Conservation (phyloP, 345 rosid species). For the Salix koriyanagi region DNA sequence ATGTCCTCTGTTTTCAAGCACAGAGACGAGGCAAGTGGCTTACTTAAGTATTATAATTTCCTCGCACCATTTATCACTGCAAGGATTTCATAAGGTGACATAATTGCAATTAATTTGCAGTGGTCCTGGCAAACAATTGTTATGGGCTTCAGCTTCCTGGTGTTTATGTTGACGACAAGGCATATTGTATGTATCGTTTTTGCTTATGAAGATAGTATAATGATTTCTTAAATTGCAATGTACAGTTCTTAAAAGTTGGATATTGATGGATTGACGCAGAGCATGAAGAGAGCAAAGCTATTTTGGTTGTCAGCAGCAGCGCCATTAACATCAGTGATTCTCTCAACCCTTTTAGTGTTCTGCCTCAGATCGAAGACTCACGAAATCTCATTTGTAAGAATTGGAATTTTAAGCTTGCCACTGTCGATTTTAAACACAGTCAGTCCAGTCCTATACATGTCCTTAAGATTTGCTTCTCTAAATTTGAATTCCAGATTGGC, state of each 20-base stretch:
- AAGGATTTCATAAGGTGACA: neutral
- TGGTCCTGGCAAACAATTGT: conserved; percentile 91
- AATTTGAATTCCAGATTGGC: conserved; percentile 55
- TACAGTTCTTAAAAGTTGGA: conserved; percentile 6
- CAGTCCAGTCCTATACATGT: neutral
- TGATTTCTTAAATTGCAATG: neutral
- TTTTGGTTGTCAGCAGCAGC: conserved; percentile 97
- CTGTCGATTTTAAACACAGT: neutral
- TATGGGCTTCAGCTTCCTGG: conserved; percentile 67
- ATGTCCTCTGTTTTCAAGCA: conserved; percentile 48
- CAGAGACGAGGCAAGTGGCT: conserved; percentile 57
- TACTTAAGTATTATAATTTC: neutral
- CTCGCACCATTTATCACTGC: neutral
- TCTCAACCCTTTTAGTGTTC: conserved; percentile 55
- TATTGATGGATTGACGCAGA: conserved; percentile 37
- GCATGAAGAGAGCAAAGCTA: conserved; percentile 77
- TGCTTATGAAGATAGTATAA: neutral
- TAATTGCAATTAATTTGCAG: conserved; percentile 39
- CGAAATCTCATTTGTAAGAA: conserved; percentile 67
- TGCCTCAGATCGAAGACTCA: conserved; percentile 56
- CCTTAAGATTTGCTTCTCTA: neutral
- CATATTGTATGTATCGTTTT: conserved; percentile 54
- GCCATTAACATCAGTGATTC: conserved; percentile 73
- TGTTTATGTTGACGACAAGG: conserved; percentile 66
- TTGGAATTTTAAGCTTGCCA: neutral